Evolutionary conservation across 2,329 filamentous ascomycete species (phyloP).

Genomic region (Cladosporium velox): DNA sequence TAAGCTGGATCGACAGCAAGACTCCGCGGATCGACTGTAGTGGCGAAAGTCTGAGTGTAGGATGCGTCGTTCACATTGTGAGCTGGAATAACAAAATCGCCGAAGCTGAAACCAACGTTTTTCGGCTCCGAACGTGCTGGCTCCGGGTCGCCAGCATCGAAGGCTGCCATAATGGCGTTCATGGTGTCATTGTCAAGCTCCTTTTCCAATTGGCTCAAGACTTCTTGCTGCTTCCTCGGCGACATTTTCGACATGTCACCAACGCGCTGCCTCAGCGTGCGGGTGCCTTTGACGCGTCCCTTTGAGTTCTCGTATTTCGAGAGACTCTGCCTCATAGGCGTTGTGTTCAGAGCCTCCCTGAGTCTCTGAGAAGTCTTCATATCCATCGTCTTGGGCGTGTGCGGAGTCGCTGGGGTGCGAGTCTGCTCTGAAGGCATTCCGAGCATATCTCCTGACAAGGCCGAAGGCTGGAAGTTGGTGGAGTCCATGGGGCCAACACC

Average conservation of each 20-base stretch:
- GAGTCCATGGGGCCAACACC: not conserved
- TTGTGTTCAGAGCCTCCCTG: not conserved
- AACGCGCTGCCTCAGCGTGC: conserved; percentile 25
- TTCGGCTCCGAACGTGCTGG: not conserved
- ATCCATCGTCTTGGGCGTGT: not conserved
- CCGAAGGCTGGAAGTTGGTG: not conserved
- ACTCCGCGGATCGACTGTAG: not conserved
- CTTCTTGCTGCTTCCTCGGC: conserved; percentile 18
- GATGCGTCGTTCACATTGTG: no score
- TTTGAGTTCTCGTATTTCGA: conserved; percentile 12
- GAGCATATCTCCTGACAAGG: not conserved
- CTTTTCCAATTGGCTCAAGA: conserved; percentile 15
- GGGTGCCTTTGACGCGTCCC: conserved; percentile 17
- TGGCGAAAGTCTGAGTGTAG: not conserved
- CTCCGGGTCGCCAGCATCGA: not conserved
- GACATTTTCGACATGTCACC: conserved; percentile 26
- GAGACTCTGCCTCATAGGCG: not conserved
- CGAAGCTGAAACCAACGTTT: not conserved
- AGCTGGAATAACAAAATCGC: not conserved
- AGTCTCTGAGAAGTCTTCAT: not conserved
- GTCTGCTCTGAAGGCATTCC: not conserved
- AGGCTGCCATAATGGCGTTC: not conserved
- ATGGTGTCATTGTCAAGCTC: conserved; percentile 20
- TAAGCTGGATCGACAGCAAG: no score
- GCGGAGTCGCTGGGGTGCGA: not conserved